phyloP scores from a whole-genome alignment of 495 filamentous ascomycete species.

The Cenococcum geophilum region DNA sequence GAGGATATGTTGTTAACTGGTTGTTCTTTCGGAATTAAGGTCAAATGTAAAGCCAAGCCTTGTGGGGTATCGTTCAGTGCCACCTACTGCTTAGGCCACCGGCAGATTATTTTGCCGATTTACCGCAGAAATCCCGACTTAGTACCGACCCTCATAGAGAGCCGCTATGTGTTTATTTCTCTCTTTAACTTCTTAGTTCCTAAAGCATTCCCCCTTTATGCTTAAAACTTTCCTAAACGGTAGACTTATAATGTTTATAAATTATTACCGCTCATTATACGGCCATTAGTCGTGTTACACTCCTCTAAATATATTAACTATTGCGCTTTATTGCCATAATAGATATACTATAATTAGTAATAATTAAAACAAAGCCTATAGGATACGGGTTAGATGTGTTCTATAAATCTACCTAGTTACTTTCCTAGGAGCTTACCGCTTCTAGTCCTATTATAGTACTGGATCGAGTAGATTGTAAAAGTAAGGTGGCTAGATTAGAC shows the following conservation, averaged over 20 bases:
- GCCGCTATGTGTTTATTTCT: background rate
- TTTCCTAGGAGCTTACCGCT: too few relatives aligned
- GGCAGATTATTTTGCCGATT: too few relatives aligned
- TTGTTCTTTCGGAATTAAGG: too few relatives aligned
- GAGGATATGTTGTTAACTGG: background rate
- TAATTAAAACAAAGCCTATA: too few relatives aligned
- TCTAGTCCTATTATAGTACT: too few relatives aligned
- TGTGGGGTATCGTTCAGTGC: too few relatives aligned
- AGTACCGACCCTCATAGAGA: background rate
- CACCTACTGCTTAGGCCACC: too few relatives aligned
- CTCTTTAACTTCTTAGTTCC: background rate
- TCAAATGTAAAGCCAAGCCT: too few relatives aligned
- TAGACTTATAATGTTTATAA: background rate
- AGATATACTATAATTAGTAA: conserved; percentile 10
- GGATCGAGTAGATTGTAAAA: too few relatives aligned
- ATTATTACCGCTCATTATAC: background rate
- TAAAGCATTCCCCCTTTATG: background rate
- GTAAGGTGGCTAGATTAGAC: too few relatives aligned
- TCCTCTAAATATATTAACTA: background rate
- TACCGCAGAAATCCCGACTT: background rate
- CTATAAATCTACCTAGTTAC: too few relatives aligned
- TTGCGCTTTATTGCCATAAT: conserved; percentile 7
- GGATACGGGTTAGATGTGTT: too few relatives aligned
- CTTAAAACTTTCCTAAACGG: background rate
- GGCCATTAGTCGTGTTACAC: conserved; percentile 1